A percentile compares a stretch with the other conserved stretches of the same genome.
phyloP scores from a whole-genome alignment of 192 early-diverging fungal genomes.

The Podila epigama region DNA sequence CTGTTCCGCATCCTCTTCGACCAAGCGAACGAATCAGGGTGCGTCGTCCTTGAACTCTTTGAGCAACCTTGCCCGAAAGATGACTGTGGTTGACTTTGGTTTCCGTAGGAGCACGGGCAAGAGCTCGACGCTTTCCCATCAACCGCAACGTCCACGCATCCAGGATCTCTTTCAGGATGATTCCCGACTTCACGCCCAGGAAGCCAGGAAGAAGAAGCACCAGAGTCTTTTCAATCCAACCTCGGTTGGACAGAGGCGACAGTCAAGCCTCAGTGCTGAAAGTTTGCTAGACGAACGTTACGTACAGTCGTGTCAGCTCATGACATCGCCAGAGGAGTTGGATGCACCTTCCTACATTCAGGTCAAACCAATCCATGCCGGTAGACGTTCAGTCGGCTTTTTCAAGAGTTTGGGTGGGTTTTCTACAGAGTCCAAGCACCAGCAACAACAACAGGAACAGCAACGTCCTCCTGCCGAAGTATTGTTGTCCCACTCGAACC shows the following conservation, averaged over 20 bases:
- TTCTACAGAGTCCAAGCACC: constrained; percentile 4
- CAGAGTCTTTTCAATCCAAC: no score
- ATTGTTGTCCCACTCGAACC: constrained; percentile 26
- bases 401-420: constrained; percentile 18
- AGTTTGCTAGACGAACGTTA: neutral
- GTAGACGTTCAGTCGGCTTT: constrained; percentile 11
- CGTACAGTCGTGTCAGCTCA: neutral
- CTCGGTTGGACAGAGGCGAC: neutral
- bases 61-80: constrained; percentile 13
- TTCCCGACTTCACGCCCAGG: neutral
- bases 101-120: constrained; percentile 7
- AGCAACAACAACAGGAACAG: constrained; percentile 4
- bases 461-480: constrained; percentile 29
- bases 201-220: neutral
- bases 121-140: no score
- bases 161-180: constrained; percentile 19
- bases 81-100: constrained; percentile 8
- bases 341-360: constrained; percentile 3
- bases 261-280: constrained; percentile 6
- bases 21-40: neutral
- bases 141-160: constrained; percentile 3
- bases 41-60: constrained; percentile 9
- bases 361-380: neutral
- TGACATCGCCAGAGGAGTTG: constrained; percentile 16
- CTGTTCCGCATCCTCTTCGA: neutral